phyloP scores from a whole-genome alignment of 257 asterid genomes.

The Lycium barbarum region DNA sequence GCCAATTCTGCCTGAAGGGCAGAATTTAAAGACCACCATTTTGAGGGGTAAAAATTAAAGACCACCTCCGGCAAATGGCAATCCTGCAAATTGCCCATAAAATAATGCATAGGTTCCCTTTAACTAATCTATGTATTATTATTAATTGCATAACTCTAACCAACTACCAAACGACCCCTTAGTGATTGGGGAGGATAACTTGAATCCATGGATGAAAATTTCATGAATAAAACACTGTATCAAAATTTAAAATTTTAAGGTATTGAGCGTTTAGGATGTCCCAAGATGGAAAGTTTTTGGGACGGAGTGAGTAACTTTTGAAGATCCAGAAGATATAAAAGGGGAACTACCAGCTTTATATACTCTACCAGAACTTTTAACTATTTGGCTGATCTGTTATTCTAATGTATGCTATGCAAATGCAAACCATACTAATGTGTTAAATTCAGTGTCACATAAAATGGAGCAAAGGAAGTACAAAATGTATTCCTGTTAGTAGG shows the following conservation, averaged over 20 bases:
- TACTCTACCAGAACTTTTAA: background rate
- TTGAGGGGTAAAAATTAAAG: no score
- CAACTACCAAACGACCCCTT: no score
- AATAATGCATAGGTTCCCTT: no score
- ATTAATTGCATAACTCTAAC: no score
- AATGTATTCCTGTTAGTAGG: background rate
- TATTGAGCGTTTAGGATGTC: background rate
- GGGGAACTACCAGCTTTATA: background rate
- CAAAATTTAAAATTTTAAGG: background rate
- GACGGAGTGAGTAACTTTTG: background rate
- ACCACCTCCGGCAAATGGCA: no score
- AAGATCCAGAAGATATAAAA: background rate
- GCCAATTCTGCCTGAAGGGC: no score
- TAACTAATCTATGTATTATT: no score
- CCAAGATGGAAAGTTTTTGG: background rate
- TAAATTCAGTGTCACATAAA: background rate
- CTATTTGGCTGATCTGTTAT: background rate
- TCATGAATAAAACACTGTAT: background rate
- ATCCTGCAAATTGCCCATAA: no score
- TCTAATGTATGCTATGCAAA: background rate
- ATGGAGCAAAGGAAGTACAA: slow-evolving; percentile 8
- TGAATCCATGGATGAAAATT: background rate
- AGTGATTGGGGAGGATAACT: background rate
- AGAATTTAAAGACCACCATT: no score
- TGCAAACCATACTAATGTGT: background rate